These are phyloP conservation scores for Auricularia heimuer DNA, from an alignment of 768 basidiomycete genomes.

Conservation along the genomic window DNA sequence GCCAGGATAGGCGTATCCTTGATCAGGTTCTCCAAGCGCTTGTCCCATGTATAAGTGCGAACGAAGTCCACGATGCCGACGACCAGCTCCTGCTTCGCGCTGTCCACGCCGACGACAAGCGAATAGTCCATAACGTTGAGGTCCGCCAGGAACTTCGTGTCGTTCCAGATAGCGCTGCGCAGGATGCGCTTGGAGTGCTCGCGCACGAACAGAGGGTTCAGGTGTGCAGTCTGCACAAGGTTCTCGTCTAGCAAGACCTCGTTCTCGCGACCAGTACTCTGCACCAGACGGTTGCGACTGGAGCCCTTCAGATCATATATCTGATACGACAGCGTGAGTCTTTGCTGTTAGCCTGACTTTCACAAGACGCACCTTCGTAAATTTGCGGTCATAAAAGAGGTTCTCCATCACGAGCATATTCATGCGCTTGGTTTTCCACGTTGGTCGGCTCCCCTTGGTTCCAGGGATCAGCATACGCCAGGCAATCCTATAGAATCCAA, in stretches of 20 bases:
- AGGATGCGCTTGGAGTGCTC: slow-evolving; percentile 93
- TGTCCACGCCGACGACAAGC: slow-evolving; percentile 90
- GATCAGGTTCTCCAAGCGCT: slow-evolving; percentile 96
- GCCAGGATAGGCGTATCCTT: slow-evolving; percentile 91
- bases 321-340: slow-evolving; percentile 27
- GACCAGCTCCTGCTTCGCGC: slow-evolving; percentile 79
- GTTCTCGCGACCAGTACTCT: slow-evolving; percentile 80
- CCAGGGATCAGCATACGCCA: slow-evolving; percentile 76
- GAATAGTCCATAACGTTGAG: slow-evolving; percentile 99
- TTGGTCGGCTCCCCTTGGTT: slow-evolving; percentile 36
- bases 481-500: slow-evolving; percentile 91
- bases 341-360: neutral
- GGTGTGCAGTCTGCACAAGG: slow-evolving; percentile 77
- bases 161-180: slow-evolving; percentile 83
- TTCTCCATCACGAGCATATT: slow-evolving; percentile 98
- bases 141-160: slow-evolving; percentile 89
- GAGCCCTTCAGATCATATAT: slow-evolving; percentile 98
- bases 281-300: slow-evolving; percentile 86
- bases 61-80: slow-evolving; percentile 96
- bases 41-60: slow-evolving; percentile 96
- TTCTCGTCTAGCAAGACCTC: slow-evolving; percentile 97
- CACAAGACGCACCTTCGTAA: slow-evolving; percentile 53
- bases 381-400: slow-evolving; percentile 84
- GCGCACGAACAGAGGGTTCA: slow-evolving; percentile 86
- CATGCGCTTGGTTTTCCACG: slow-evolving; percentile 79